Conservation (phyloP, 2,329 filamentous ascomycete genomes). For the Alternaria sp. region DNA sequence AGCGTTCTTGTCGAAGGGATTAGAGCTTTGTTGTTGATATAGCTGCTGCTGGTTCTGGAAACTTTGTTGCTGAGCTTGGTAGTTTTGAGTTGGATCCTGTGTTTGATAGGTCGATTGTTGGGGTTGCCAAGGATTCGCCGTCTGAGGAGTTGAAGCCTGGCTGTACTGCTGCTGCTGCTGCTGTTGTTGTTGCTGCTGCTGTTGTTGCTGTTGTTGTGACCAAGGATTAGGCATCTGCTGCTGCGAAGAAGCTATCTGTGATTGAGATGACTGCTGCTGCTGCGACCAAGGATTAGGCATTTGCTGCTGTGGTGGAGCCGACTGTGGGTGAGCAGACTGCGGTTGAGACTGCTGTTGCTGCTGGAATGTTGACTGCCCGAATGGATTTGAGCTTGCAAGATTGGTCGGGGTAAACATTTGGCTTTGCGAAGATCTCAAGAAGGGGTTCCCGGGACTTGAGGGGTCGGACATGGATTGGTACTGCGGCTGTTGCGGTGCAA, state of each 20-base stretch:
- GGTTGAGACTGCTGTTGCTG: constrained; percentile 35
- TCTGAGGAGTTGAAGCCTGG: constrained; percentile 22
- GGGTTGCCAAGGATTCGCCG: constrained; percentile 37
- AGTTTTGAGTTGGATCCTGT: constrained; percentile 27
- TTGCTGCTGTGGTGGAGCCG: constrained; percentile 24
- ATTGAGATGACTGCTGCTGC: constrained; percentile 25
- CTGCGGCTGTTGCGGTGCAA: constrained; percentile 40
- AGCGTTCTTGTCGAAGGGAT: constrained; percentile 68
- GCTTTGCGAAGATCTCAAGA: constrained; percentile 54
- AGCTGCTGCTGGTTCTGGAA: constrained; percentile 32
- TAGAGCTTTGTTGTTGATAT: constrained; percentile 36
- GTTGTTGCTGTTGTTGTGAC: constrained; percentile 25
- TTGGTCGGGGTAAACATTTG: constrained; percentile 53
- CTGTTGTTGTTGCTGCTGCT: constrained; percentile 19
- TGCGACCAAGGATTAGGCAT: constrained; percentile 35
- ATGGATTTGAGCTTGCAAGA: constrained; percentile 49
- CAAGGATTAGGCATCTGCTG: constrained; percentile 38
- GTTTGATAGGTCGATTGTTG: constrained; percentile 35
- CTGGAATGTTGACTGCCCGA: constrained; percentile 41
- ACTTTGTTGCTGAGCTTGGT: constrained; percentile 24
- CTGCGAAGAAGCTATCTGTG: constrained; percentile 22
- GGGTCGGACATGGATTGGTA: constrained; percentile 53
- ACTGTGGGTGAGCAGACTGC: constrained; percentile 27
- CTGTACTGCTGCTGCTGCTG: constrained; percentile 11
- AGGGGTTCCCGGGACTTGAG: constrained; percentile 53